Evolutionary conservation across 371 early-diverging fungal species (phyloP), one percentile per base, ranked within the genome.

Genomic region (Mortierella sp.): DNA sequence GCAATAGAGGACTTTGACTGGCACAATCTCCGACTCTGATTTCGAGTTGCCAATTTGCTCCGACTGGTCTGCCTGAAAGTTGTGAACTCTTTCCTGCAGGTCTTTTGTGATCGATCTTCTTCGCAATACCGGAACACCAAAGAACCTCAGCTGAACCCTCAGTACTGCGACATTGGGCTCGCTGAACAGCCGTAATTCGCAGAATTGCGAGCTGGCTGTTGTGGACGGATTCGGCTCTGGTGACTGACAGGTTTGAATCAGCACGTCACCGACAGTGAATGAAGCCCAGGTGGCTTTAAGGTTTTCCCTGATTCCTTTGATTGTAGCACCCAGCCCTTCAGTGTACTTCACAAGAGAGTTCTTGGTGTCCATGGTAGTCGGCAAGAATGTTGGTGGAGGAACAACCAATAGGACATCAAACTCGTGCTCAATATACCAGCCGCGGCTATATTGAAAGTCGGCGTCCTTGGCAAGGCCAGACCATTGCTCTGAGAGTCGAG

Each of bases 341-440:
- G 40, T 51, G 49, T 83, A 77, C 57, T 77, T 76, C 14, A 83
- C 64, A 22, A 83, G 74, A 22, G 83, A 66, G 59, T 83, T 77
- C 60, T 83, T 77, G 65, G 67, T 71, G 59, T 83, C 83, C 77
- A 77, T 55, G 37, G 68, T 40, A 0, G 83, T 70, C 1, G 83
- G 83, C n/a, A 83, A 52, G 43, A 83, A 83, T 2, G 74, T 57
- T 16, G 83, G 83, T 12, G 72, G 74, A 10, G 78, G 78, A 1
- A 85, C 54, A 30, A 73, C 60, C 39, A 83, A 30, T 24, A 88
- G 75, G 28, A 85, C 62, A 59, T 88, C 86, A 59, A 90, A 87
- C 28, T 74, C 66, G 32, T 70, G 55, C 26, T 87, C 88, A 55
- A 86, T 89, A 64, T 87, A 88, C 89, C 90, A 89, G 20, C 87